These are phyloP conservation scores for Passiflora organensis DNA, from an alignment of 345 rosid genomes.

Conservation along the genomic window DNA sequence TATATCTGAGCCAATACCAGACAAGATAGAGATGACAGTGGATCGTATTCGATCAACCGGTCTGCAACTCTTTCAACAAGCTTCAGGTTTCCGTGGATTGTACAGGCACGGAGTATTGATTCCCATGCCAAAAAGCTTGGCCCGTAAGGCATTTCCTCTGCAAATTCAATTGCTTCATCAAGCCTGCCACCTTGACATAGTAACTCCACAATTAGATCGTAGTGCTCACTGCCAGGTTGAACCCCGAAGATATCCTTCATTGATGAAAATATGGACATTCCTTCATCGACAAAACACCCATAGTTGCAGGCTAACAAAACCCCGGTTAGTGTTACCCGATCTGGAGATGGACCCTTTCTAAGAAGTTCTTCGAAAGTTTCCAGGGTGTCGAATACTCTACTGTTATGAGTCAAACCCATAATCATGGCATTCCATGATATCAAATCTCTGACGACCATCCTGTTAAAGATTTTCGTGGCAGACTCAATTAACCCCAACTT, in stretches of 20 bases:
- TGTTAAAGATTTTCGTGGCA: constrained; percentile 41
- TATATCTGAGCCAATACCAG: constrained; percentile 42
- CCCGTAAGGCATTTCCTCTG: constrained; percentile 37
- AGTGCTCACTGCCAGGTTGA: constrained; percentile 46
- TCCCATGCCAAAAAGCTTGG: constrained; percentile 44
- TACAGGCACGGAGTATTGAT: constrained; percentile 35
- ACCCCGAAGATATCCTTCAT: constrained; percentile 44
- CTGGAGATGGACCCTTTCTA: constrained; percentile 35
- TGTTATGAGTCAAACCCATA: constrained; percentile 47
- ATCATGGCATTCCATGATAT: constrained; percentile 68
- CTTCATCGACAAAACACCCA: constrained; percentile 44
- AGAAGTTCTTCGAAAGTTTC: constrained; percentile 38
- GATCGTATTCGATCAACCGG: constrained; percentile 40
- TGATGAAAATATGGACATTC: constrained; percentile 46
- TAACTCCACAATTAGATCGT: constrained; percentile 43
- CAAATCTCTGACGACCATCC: constrained; percentile 43
- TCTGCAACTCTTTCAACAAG: constrained; percentile 40
- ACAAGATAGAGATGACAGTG: constrained; percentile 42
- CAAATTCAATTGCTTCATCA: constrained; percentile 36
- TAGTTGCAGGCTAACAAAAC: constrained; percentile 57
- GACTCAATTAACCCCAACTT: constrained; percentile 44
- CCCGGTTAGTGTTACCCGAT: constrained; percentile 52
- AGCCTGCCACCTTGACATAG: constrained; percentile 45
- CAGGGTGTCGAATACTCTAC: constrained; percentile 40
- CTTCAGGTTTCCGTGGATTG: constrained; percentile 27